phyloP scores from a whole-genome alignment of 345 rosid species.

The Reutealis trisperma region DNA sequence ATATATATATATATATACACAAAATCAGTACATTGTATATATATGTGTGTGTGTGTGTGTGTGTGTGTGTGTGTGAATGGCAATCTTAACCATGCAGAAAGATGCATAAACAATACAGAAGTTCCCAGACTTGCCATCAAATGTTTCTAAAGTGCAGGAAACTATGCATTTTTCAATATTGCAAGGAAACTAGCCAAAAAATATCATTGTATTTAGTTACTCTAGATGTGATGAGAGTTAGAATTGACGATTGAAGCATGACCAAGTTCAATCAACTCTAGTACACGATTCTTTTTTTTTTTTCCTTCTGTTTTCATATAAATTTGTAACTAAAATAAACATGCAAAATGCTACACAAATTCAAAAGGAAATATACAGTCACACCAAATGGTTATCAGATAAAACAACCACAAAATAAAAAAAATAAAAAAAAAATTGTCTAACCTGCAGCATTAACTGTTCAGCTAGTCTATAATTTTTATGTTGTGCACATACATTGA shows the following conservation, averaged over 20 bases:
- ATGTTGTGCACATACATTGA: constrained; percentile 62
- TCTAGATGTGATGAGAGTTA: neutral
- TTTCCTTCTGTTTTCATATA: neutral
- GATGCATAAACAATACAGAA: neutral
- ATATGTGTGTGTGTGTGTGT: no score
- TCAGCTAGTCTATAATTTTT: constrained; percentile 61
- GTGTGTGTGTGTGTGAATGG: no score
- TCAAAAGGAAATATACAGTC: neutral
- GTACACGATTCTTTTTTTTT: neutral
- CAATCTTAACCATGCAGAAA: neutral
- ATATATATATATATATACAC: no score
- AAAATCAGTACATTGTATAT: no score
- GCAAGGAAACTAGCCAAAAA: neutral
- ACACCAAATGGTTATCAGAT: neutral
- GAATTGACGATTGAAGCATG: neutral
- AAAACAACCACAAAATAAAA: neutral
- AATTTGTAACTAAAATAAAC: neutral
- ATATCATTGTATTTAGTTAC: neutral
- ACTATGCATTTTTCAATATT: neutral
- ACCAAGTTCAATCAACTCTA: neutral
- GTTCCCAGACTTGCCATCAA: neutral
- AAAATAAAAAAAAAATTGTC: no score
- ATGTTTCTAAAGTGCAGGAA: neutral
- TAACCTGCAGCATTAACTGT: constrained; percentile 73
- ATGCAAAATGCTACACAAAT: neutral